Evolutionary conservation across 768 basidiomycete genomes (phyloP).

Genomic region (Mycena crocata): DNA sequence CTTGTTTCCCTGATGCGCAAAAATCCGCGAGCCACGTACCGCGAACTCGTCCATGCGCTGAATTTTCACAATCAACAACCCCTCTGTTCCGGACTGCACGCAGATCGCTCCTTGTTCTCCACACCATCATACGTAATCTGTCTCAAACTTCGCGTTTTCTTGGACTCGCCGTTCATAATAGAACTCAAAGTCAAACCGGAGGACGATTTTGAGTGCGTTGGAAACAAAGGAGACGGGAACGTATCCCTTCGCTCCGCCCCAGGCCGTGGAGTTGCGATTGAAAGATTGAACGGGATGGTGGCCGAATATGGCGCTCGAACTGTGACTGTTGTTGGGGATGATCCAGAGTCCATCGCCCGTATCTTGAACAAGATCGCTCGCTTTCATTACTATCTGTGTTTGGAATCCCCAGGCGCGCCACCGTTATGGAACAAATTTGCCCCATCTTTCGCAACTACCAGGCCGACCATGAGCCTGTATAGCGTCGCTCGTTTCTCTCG

Average conservation of each 20-base stretch:
- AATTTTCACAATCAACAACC: neutral
- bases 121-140: neutral
- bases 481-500: neutral
- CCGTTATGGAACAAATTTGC: neutral
- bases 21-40: neutral
- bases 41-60: neutral
- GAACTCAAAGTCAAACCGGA: neutral
- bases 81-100: conserved; percentile 4
- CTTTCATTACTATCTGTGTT: conserved; percentile 3
- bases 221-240: neutral
- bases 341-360: neutral
- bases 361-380: conserved; percentile 12
- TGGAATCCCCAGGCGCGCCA: neutral
- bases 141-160: conserved; percentile 5
- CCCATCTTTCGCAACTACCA: neutral
- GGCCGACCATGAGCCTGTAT: neutral
- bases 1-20: no score
- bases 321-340: neutral
- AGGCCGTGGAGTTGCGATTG: neutral
- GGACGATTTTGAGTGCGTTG: neutral
- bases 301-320: neutral
- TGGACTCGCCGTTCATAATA: neutral
- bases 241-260: neutral
- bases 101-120: neutral
- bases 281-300: conserved; percentile 1